A percentile compares a stretch with the other conserved stretches of the same genome.
Conservation (phyloP, 345 rosid genomes). For the Diplotaxis tenuifolia region DNA sequence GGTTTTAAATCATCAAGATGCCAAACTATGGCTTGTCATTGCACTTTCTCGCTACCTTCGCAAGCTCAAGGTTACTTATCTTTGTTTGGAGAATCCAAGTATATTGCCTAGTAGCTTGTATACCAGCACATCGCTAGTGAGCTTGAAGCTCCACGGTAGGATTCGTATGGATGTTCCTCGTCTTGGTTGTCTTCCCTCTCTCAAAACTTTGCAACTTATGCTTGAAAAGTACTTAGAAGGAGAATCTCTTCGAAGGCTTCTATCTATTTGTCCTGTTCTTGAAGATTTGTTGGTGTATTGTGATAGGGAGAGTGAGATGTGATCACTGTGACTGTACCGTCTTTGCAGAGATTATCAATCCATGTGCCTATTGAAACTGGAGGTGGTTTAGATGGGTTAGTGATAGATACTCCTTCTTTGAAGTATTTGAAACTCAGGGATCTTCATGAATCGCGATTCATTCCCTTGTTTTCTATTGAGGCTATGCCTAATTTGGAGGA, state of each 20-base stretch:
- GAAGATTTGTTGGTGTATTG: too few relatives aligned
- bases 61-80: too few relatives aligned
- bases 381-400: not conserved
- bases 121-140: too few relatives aligned
- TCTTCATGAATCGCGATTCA: not conserved
- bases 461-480: not conserved
- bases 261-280: not conserved
- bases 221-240: not conserved
- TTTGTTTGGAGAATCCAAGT: too few relatives aligned
- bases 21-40: too few relatives aligned
- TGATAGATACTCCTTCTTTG: too few relatives aligned
- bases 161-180: slow-evolving; percentile 14
- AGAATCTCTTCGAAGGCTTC: not conserved
- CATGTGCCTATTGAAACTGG: not conserved
- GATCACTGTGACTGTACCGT: not conserved
- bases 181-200: not conserved
- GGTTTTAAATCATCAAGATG: too few relatives aligned
- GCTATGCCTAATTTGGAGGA: not conserved
- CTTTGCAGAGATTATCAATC: not conserved
- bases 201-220: not conserved
- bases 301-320: fast-evolving
- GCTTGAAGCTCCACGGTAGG: too few relatives aligned
- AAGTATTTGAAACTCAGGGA: not conserved
- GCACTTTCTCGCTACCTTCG: too few relatives aligned
- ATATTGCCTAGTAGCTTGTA: too few relatives aligned